A percentile compares a stretch with the other conserved stretches of the same genome.
Evolutionary conservation across 208 protist genomes (phyloP).

Genomic region (Herpetomonas muscarum): DNA sequence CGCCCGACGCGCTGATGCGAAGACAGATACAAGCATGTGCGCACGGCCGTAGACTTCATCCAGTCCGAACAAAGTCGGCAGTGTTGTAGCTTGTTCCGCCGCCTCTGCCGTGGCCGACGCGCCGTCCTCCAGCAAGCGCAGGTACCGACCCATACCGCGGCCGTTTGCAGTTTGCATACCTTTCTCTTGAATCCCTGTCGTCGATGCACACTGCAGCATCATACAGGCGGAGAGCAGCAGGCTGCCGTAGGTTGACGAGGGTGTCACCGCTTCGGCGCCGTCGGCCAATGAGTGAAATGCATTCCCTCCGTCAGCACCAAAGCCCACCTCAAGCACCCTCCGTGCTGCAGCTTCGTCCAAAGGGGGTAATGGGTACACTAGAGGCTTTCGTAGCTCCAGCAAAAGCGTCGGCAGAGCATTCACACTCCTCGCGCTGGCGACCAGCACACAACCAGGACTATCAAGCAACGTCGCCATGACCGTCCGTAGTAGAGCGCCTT

Average conservation of each 20-base stretch:
- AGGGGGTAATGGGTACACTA: conserved; percentile 19
- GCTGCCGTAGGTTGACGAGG: conserved; percentile 16
- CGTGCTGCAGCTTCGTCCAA: background rate
- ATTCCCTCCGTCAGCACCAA: too few relatives aligned
- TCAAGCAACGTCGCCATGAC: conserved; percentile 22
- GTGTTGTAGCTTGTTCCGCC: background rate
- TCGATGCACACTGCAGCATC: conserved; percentile 13
- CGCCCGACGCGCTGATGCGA: conserved; percentile 3
- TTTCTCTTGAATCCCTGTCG: too few relatives aligned
- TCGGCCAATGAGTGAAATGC: too few relatives aligned
- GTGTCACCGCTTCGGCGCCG: conserved; percentile 5
- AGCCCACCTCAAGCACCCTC: background rate
- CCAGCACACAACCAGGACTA: conserved; percentile 37
- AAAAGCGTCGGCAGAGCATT: conserved; percentile 33
- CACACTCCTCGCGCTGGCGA: conserved; percentile 35
- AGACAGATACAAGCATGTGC: conserved; percentile 33
- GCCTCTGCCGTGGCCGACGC: background rate
- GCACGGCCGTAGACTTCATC: conserved; percentile 30
- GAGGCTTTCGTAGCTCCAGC: conserved; percentile 18
- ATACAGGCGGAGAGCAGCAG: conserved; percentile 29
- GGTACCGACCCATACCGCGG: too few relatives aligned
- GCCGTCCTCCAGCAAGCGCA: too few relatives aligned
- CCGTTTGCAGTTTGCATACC: too few relatives aligned
- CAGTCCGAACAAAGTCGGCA: conserved; percentile 46
- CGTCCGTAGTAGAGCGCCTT: conserved; percentile 20